Evolutionary conservation across 176 grass and related monocot species (phyloP).

Genomic region (Cymbopogon citratus): DNA sequence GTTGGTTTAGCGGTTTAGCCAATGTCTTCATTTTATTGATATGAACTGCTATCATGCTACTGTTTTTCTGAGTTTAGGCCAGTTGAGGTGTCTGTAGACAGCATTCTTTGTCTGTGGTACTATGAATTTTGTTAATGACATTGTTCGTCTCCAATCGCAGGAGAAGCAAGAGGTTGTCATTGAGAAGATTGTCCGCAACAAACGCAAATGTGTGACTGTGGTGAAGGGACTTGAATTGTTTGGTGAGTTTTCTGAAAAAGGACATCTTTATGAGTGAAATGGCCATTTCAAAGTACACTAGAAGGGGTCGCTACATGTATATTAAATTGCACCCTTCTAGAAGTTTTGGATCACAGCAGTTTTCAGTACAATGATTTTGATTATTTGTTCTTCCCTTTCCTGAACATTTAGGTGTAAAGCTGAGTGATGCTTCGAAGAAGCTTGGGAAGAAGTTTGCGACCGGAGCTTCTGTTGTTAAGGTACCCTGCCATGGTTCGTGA

Average conservation of each 20-base stretch:
- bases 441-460: slow-evolving; percentile 99
- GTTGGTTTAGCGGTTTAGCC: not conserved
- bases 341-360: not conserved
- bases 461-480: slow-evolving; percentile 98
- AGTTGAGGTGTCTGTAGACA: not conserved
- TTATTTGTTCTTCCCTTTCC: not conserved
- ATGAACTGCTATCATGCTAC: not conserved
- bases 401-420: slow-evolving; percentile 65
- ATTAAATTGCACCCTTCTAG: not conserved
- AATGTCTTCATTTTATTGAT: not conserved
- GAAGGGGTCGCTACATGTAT: not conserved
- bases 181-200: slow-evolving; percentile 99
- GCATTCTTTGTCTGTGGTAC: not conserved
- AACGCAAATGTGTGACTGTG: slow-evolving; percentile 99
- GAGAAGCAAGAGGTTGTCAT: slow-evolving; percentile 95
- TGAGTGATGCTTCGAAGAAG: slow-evolving; percentile 97
- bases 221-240: slow-evolving; percentile 97
- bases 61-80: not conserved
- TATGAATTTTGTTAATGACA: not conserved
- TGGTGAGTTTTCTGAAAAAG: slow-evolving; percentile 41
- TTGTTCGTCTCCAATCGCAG: slow-evolving; percentile 24
- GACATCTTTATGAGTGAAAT: not conserved
- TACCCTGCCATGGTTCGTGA: slow-evolving; percentile 6
- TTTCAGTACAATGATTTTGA: not conserved
- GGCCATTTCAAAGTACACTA: not conserved